These are phyloP conservation scores for Fusarium drepaniforme DNA, from an alignment of 2,329 filamentous ascomycete genomes.

Conservation along the genomic window DNA sequence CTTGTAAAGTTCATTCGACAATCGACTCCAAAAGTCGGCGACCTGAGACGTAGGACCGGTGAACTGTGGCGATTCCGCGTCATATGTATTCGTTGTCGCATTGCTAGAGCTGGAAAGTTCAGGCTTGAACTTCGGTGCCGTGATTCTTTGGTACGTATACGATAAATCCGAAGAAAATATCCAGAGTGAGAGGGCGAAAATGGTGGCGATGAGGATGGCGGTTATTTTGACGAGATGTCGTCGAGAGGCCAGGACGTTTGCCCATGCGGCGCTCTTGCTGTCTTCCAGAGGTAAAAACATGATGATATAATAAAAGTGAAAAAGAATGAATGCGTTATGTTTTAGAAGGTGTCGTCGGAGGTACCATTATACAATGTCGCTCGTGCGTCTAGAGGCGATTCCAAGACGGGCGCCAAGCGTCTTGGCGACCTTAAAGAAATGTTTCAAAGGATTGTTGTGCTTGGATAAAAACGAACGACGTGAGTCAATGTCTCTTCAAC, in stretches of 20 bases:
- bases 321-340: background rate
- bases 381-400: background rate
- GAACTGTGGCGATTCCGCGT: background rate
- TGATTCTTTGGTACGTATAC: constrained; percentile 22
- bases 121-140: background rate
- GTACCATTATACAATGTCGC: background rate
- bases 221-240: constrained; percentile 24
- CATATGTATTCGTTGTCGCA: background rate
- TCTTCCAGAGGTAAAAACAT: background rate
- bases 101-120: background rate
- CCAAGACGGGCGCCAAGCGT: background rate
- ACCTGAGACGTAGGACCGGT: constrained; percentile 32
- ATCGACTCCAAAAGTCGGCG: constrained; percentile 25
- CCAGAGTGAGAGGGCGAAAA: constrained; percentile 32
- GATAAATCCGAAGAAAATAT: constrained; percentile 33
- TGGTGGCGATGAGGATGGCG: constrained; percentile 22
- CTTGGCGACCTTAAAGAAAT: background rate
- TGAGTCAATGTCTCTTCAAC: background rate
- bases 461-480: background rate
- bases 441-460: background rate
- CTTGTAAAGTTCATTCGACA: constrained; percentile 17
- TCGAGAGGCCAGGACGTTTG: constrained; percentile 10
- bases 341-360: background rate
- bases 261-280: constrained; percentile 7
- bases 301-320: background rate